phyloP scores from a whole-genome alignment of 192 early-diverging fungal species.

The Gigaspora rosea region DNA sequence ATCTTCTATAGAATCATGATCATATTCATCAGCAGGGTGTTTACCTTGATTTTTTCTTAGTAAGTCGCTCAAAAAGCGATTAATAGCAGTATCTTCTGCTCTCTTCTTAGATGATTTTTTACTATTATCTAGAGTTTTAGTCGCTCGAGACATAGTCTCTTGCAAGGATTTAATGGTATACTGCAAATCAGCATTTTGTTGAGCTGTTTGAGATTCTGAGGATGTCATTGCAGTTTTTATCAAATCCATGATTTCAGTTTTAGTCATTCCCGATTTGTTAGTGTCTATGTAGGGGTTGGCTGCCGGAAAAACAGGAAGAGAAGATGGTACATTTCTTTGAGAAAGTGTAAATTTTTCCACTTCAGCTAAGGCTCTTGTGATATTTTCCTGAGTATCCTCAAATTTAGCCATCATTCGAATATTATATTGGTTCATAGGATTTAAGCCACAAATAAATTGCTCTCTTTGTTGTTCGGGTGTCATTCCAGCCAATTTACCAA shows the following conservation, averaged over 20 bases:
- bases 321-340: neutral
- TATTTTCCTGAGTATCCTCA: neutral
- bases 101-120: neutral
- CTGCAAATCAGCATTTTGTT: neutral
- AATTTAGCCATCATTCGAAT: neutral
- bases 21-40: neutral
- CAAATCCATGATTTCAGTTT: neutral
- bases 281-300: neutral
- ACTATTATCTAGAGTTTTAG: no score
- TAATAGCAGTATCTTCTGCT: neutral
- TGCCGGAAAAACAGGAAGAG: neutral
- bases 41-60: neutral
- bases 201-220: neutral
- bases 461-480: no score
- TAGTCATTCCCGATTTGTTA: neutral
- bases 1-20: conserved; percentile 7
- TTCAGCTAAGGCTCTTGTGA: conserved; percentile 1
- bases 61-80: neutral
- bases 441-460: neutral
- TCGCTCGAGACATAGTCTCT: neutral
- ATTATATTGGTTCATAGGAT: conserved; percentile 10
- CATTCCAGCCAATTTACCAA: neutral
- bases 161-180: neutral
- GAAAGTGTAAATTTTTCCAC: neutral
- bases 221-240: neutral